phyloP scores from a whole-genome alignment of 768 basidiomycete genomes.

The Lactarius hatsudake region DNA sequence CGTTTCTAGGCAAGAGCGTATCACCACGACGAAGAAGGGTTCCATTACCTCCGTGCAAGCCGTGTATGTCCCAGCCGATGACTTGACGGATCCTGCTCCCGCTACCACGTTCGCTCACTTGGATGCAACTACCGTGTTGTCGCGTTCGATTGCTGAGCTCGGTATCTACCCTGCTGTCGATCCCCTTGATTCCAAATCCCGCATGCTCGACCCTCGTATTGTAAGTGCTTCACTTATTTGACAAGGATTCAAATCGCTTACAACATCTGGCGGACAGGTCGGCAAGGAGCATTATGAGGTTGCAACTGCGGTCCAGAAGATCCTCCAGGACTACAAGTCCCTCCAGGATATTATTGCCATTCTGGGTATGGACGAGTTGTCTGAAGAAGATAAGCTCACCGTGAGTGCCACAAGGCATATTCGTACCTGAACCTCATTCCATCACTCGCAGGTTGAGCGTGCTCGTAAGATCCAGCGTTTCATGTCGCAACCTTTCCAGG shows the following conservation, averaged over 20 bases:
- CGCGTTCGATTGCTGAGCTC: constrained; percentile 97
- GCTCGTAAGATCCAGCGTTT: constrained; percentile 99
- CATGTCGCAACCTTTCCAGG: constrained; percentile 99
- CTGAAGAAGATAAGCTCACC: constrained; percentile 99
- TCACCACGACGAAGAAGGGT: constrained; percentile 99
- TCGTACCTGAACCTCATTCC: constrained; percentile 2
- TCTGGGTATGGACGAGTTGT: constrained; percentile 99
- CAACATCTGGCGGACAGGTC: constrained; percentile 44
- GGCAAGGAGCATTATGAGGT: constrained; percentile 93
- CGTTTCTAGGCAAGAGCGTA: constrained; percentile 87
- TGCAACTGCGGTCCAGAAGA: constrained; percentile 96
- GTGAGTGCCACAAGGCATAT: constrained; percentile 44
- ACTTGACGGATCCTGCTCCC: constrained; percentile 99
- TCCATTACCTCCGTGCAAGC: constrained; percentile 99
- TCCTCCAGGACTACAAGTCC: constrained; percentile 95
- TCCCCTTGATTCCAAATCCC: constrained; percentile 98
- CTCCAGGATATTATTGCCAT: constrained; percentile 99
- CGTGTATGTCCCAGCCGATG: constrained; percentile 99
- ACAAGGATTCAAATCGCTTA: constrained; percentile 5
- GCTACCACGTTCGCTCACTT: constrained; percentile 99
- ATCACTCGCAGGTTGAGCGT: constrained; percentile 73
- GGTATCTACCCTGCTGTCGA: constrained; percentile 99
- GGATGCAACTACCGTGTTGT: constrained; percentile 99
- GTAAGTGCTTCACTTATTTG: constrained; percentile 45
- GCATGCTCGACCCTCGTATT: constrained; percentile 99